These are phyloP conservation scores for Exophiala oligosperma DNA, from an alignment of 2,329 filamentous ascomycete genomes.

Conservation along the genomic window DNA sequence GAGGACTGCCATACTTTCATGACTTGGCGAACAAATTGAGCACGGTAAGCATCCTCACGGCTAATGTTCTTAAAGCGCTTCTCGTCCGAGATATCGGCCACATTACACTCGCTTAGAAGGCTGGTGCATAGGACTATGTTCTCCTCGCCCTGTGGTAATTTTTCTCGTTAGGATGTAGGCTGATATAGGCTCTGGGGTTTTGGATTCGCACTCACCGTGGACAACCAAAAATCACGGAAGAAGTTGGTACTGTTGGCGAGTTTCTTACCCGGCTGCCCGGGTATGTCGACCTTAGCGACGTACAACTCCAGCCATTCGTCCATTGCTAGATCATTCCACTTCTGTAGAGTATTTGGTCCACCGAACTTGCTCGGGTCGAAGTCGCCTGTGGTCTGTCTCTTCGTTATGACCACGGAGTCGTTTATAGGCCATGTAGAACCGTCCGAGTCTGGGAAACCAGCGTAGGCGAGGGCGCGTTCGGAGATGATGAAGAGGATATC, in stretches of 20 bases:
- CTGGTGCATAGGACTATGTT: not conserved
- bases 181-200: not conserved
- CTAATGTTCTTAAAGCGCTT: not conserved
- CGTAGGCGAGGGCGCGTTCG: not conserved
- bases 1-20: not conserved
- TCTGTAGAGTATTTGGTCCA: not conserved
- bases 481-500: not conserved
- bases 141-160: not conserved
- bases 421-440: not conserved
- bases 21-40: not conserved
- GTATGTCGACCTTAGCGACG: not conserved
- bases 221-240: not conserved
- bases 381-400: not conserved
- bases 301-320: not conserved
- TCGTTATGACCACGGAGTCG: not conserved
- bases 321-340: not conserved
- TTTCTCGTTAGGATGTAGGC: not conserved
- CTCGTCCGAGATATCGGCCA: not conserved
- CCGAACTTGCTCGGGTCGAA: not conserved
- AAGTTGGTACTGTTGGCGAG: not conserved
- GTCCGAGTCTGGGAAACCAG: not conserved
- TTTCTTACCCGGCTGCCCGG: not conserved
- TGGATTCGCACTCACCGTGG: not conserved
- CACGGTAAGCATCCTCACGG: not conserved
- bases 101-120: not conserved